Evolutionary conservation across 768 basidiomycete species (phyloP).

Genomic region (Daedalea quercina): DNA sequence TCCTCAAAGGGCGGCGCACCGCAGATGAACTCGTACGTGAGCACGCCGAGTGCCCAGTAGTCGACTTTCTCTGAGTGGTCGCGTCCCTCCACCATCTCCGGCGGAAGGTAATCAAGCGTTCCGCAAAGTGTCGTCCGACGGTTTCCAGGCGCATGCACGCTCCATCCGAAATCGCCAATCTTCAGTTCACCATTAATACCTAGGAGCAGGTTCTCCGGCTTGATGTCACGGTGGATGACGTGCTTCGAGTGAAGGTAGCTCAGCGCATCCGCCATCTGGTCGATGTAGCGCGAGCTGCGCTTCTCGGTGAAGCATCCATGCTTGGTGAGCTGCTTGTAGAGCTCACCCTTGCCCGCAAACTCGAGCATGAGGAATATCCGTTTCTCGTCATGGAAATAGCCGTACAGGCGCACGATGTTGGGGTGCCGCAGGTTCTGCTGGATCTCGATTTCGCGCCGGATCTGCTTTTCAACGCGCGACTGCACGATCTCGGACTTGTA

Average conservation of each 20-base stretch:
- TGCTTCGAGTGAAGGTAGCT: slow-evolving; percentile 90
- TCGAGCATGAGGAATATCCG: slow-evolving; percentile 98
- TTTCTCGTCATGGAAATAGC: slow-evolving; percentile 97
- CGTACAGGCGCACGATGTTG: slow-evolving; percentile 88
- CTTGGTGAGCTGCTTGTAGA: slow-evolving; percentile 93
- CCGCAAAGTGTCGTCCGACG: slow-evolving; percentile 89
- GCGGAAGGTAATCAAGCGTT: slow-evolving; percentile 93
- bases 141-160: slow-evolving; percentile 91
- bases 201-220: slow-evolving; percentile 93
- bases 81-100: slow-evolving; percentile 95
- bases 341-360: slow-evolving; percentile 93
- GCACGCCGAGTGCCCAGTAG: slow-evolving; percentile 94
- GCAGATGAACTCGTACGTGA: slow-evolving; percentile 90
- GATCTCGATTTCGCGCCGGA: slow-evolving; percentile 96
- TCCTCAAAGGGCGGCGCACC: slow-evolving; percentile 89
- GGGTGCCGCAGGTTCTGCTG: slow-evolving; percentile 95
- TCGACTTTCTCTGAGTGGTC: slow-evolving; percentile 91
- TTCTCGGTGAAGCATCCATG: slow-evolving; percentile 84
- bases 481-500: slow-evolving; percentile 96
- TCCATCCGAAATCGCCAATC: slow-evolving; percentile 99
- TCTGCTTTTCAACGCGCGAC: slow-evolving; percentile 92
- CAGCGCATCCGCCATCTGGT: slow-evolving; percentile 97
- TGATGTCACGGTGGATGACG: slow-evolving; percentile 98
- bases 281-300: slow-evolving; percentile 83
- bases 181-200: slow-evolving; percentile 96